Conservation (phyloP, 2,329 filamentous ascomycete species). For the Ceratocystis huliohia region DNA sequence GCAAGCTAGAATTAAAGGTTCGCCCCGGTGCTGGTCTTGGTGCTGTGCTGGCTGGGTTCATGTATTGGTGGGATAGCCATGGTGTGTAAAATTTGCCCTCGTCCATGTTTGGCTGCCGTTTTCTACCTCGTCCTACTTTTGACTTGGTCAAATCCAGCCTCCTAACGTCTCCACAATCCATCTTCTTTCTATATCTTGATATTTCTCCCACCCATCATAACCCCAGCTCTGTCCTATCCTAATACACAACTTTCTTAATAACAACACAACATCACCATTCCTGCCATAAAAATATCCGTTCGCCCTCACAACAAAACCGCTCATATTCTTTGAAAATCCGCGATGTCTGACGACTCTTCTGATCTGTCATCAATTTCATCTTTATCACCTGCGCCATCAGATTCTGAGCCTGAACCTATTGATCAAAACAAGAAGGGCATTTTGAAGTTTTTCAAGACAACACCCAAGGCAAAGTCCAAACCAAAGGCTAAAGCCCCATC, state of each 20-base stretch:
- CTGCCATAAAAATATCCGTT: not conserved
- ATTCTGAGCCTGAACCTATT: conserved; percentile 41
- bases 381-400: conserved; percentile 34
- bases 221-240: not conserved
- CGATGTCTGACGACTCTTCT: conserved; percentile 43
- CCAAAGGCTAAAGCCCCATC: conserved; percentile 20
- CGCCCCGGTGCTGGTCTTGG: not conserved
- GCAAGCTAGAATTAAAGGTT: not conserved
- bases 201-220: not conserved
- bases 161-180: conserved; percentile 19
- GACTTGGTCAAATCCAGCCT: conserved; percentile 15
- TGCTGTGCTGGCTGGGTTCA: not conserved
- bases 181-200: conserved; percentile 12
- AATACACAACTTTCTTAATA: not conserved
- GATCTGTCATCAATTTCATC: conserved; percentile 49
- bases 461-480: conserved; percentile 27
- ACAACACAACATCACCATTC: conserved; percentile 3
- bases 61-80: conserved; percentile 15
- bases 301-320: not conserved
- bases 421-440: conserved; percentile 46
- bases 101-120: conserved; percentile 15
- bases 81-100: conserved; percentile 16
- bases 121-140: conserved; percentile 19
- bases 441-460: conserved; percentile 47
- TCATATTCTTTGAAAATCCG: conserved; percentile 2